Evolutionary conservation across 805 yeast genomes (phyloP), one percentile per base, ranked within the genome.

Genomic region (Candida alai): DNA sequence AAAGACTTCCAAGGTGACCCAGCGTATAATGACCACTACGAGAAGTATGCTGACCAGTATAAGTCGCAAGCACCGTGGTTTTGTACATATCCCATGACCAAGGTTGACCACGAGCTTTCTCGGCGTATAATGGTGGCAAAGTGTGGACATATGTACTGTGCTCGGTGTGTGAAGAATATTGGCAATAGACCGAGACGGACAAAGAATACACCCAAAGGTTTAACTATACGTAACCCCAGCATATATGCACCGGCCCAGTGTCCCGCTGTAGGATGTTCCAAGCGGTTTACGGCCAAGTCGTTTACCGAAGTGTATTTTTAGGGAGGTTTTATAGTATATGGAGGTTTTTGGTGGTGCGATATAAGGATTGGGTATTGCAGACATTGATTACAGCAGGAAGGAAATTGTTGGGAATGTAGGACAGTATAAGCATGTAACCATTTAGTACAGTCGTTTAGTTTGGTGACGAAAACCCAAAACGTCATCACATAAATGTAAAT

Each of bases 101-200:
- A 63, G 8, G 60, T 64, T 0, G 94, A 84, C 48, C 48, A 61
- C 13, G 80, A 73, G 36, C 59, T 84, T 21, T 80, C 89, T 0
- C 76, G 68, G 47, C 70, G 87, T 40, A 72, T 82, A 2, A 87
- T 80, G 49, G 68, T 71, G 13, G 72, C 84, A 0, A 60, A 56
- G 24, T 87, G 96, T 63, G 96, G 96, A 0, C 96, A 87, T 60
- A 73, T 79, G 1, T 87, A 76, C 53, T 87, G 96, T 56, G 96
- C 96, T 1, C 58, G 90, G 26, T 87, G 96, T 58, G 83, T 82
- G 15, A 75, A 75, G 43, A 73, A 78, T 45, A 76, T 82, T n/a
- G 72, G 71, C 12, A 68, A 72, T 45, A 49, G 69, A 33, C 62
- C 65, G n/a, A 32, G 49, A 18, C 36, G 38, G 26, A 47, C 44